phyloP scores from a whole-genome alignment of 2,329 filamentous ascomycete genomes.

The Falciphora oryzae region DNA sequence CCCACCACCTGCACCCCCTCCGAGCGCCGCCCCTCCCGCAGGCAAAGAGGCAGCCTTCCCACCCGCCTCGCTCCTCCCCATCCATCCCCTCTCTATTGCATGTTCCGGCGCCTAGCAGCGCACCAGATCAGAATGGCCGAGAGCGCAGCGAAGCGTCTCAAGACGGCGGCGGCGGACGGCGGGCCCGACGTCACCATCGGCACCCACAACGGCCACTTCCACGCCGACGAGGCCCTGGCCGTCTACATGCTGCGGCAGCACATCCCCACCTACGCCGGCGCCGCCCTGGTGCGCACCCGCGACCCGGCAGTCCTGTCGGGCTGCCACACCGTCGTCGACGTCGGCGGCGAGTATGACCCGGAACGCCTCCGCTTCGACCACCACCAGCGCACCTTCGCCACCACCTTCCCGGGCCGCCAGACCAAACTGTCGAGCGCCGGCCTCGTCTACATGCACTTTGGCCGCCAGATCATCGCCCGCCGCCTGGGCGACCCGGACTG shows the following conservation, averaged over 20 bases:
- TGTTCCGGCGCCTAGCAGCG: slow-evolving; percentile 34
- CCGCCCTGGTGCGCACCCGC: slow-evolving; percentile 77
- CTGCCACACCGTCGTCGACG: slow-evolving; percentile 95
- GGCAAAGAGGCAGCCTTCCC: too few relatives aligned
- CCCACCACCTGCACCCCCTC: too few relatives aligned
- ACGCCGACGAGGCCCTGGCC: slow-evolving; percentile 95
- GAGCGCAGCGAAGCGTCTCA: slow-evolving; percentile 74
- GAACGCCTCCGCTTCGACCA: slow-evolving; percentile 80
- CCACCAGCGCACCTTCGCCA: slow-evolving; percentile 87
- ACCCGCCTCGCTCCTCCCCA: background rate
- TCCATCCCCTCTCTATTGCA: slow-evolving; percentile 20
- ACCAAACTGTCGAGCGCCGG: slow-evolving; percentile 95
- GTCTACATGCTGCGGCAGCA: slow-evolving; percentile 88
- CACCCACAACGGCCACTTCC: slow-evolving; percentile 97
- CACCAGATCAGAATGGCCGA: slow-evolving; percentile 52
- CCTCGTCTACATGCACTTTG: slow-evolving; percentile 94
- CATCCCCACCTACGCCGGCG: slow-evolving; percentile 69
- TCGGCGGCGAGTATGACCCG: slow-evolving; percentile 90
- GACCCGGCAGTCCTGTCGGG: slow-evolving; percentile 70
- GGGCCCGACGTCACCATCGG: slow-evolving; percentile 59
- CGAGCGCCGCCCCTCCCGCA: too few relatives aligned
- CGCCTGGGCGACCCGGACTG: slow-evolving; percentile 47
- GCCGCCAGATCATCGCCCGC: slow-evolving; percentile 71
- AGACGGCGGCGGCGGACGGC: slow-evolving; percentile 43
- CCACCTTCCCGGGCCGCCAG: slow-evolving; percentile 73